Base-by-base conservation (phyloP, 768 basidiomycete species). In the Pilatotrama ljubarskyi region DNA sequence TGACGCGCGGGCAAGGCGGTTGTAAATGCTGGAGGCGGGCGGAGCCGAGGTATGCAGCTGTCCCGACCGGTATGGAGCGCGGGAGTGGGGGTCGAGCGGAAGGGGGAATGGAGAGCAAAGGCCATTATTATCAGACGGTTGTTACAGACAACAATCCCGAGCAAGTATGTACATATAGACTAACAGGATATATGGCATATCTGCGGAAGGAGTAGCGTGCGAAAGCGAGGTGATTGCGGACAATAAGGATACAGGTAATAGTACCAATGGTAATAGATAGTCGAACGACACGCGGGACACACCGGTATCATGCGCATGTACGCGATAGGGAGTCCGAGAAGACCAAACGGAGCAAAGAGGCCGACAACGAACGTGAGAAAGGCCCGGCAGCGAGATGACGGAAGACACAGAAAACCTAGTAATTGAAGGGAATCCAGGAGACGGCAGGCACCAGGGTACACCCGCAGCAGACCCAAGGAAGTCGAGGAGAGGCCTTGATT, bases 121-220 rank as follows among this genome's bases (percentile, higher is more conserved):
- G 53, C 10, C 32, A 47, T 49, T 41, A 57, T 24, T 37, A 40
- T 29, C 40, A 49, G 47, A 49, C 55, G n/a, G 47, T 57, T 49
- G 47, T n/a, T 57, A 57, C 55, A 57, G 40, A 57, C 55, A 57
- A 57, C 55, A 57, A 32, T 13, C 55, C 55, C 55, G 47, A 46
- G 36, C 42, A 44, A 13, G 47, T 57, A 57, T 49, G 37, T 57
- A 57, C 55, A 41, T 5, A 32, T 49, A 42, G 20, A 50, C 46
- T 46, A 47, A 15, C 26, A 47, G 20, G 51, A 43, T 41, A 51
- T 53, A 43, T 36, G 41, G n/a, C 25, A n/a, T 42, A 53, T 29
- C 51, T 10, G 41, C 41, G 26, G 41, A 20, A 14, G 36, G 46
- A 48, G 35, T 24, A 48, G 55, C 46, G 47, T 57, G 46, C 55